A percentile compares a stretch with the other conserved stretches of the same genome.
Conservation (phyloP, 192 early-diverging fungal species). For the Coemansia erecta region DNA sequence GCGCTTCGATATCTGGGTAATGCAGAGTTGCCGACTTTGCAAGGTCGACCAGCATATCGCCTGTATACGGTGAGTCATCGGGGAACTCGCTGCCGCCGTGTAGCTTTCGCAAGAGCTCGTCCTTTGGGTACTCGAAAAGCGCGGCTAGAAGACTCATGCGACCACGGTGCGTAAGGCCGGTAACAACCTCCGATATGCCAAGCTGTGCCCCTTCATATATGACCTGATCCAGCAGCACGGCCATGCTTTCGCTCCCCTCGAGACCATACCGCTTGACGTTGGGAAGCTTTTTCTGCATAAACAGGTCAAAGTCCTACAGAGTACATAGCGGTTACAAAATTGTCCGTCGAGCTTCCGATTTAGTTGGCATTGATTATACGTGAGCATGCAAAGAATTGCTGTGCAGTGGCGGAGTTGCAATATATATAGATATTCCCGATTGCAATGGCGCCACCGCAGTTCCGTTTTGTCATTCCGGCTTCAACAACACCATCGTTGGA, state of each 20-base stretch:
- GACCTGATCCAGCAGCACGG: conserved; percentile 79
- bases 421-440: no score
- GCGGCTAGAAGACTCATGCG: conserved; percentile 85
- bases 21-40: conserved; percentile 67
- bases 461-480: background rate
- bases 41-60: conserved; percentile 89
- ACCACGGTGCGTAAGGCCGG: conserved; percentile 94
- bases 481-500: background rate
- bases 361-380: no score
- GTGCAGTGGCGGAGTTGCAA: no score
- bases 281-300: conserved; percentile 93
- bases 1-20: conserved; percentile 41
- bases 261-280: conserved; percentile 95
- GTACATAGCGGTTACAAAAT: no score
- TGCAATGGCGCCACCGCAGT: no score
- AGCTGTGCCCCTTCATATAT: conserved; percentile 61
- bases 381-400: no score
- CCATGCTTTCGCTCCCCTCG: conserved; percentile 95
- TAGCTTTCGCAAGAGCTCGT: conserved; percentile 85
- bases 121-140: conserved; percentile 71
- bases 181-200: conserved; percentile 70
- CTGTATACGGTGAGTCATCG: conserved; percentile 64
- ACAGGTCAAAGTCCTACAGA: conserved; percentile 76
- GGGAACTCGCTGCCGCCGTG: conserved; percentile 93
- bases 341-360: no score